These are phyloP conservation scores for Phytophthora uliginosa DNA, from an alignment of 352 stramenopile species.

Conservation along the genomic window DNA sequence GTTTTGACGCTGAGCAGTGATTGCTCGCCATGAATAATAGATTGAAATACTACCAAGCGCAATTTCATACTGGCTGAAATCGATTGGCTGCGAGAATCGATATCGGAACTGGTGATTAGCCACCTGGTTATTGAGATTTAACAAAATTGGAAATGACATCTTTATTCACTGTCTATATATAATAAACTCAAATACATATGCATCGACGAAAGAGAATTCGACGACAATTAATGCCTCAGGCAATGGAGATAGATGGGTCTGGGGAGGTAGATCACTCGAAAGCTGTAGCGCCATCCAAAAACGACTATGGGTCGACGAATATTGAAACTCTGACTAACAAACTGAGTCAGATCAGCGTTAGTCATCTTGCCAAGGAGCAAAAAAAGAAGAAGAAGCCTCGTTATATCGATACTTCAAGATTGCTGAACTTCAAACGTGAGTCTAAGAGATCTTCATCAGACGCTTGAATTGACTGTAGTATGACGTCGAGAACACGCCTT, in stretches of 20 bases:
- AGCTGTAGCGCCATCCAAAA: conserved; percentile 3
- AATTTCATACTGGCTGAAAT: neutral
- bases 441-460: conserved; percentile 4
- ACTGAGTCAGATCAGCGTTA: no score
- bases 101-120: neutral
- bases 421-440: conserved; percentile 7
- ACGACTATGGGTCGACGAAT: conserved; percentile 13
- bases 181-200: no score
- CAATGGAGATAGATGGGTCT: conserved; percentile 4
- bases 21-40: neutral
- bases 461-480: conserved; percentile 13
- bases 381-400: conserved; percentile 1
- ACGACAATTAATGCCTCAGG: conserved; percentile 12
- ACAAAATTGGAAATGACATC: neutral
- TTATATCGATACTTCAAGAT: conserved; percentile 23
- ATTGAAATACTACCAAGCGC: neutral
- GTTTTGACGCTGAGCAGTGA: neutral
- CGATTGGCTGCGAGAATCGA: neutral
- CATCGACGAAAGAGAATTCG: conserved; percentile 4
- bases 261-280: conserved; percentile 3
- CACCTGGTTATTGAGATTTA: neutral
- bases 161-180: no score
- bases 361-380: conserved; percentile 9
- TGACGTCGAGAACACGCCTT: conserved; percentile 8
- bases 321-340: conserved; percentile 23